These are phyloP conservation scores for Penicillium sp. DNA, from an alignment of 2,329 filamentous ascomycete genomes.

Conservation along the genomic window DNA sequence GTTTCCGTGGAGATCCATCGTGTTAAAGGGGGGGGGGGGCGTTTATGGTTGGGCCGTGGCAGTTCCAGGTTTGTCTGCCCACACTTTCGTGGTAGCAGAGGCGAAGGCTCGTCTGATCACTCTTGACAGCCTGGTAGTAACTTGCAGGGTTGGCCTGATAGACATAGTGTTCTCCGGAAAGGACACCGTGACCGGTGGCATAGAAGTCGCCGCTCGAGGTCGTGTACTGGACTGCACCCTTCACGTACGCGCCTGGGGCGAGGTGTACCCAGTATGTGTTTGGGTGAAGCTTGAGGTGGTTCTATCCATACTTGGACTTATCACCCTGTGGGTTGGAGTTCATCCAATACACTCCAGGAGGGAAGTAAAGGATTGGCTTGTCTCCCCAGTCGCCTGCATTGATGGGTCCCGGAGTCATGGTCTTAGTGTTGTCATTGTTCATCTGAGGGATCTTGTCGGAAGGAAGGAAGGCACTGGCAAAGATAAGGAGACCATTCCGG, in stretches of 20 bases:
- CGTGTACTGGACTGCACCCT: constrained; percentile 43
- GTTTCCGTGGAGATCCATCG: constrained; percentile 37
- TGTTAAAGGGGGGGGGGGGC: constrained; percentile 41
- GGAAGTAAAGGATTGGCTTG: constrained; percentile 27
- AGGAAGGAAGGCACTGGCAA: constrained; percentile 8
- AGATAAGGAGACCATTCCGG: constrained; percentile 4
- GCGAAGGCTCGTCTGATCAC: constrained; percentile 33
- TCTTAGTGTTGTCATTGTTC: constrained; percentile 7
- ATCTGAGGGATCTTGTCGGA: constrained; percentile 11
- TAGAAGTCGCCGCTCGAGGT: constrained; percentile 29
- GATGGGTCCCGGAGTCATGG: constrained; percentile 31
- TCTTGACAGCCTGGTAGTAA: constrained; percentile 34
- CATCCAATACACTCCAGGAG: constrained; percentile 31
- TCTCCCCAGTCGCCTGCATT: constrained; percentile 22
- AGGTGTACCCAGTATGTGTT: constrained; percentile 34
- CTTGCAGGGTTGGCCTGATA: constrained; percentile 42
- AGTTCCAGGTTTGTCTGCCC: constrained; percentile 30
- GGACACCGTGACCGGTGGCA: constrained; percentile 42
- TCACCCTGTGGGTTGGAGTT: constrained; percentile 14
- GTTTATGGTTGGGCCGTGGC: constrained; percentile 37
- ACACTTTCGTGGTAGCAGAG: constrained; percentile 38
- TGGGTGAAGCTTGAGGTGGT: constrained; percentile 28
- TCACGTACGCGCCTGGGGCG: constrained; percentile 43
- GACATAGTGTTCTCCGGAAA: constrained; percentile 46
- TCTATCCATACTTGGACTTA: constrained; percentile 9